Evolutionary conservation across 305 asterid species (phyloP).

Genomic region (Fraxinus xanthoxyloides): DNA sequence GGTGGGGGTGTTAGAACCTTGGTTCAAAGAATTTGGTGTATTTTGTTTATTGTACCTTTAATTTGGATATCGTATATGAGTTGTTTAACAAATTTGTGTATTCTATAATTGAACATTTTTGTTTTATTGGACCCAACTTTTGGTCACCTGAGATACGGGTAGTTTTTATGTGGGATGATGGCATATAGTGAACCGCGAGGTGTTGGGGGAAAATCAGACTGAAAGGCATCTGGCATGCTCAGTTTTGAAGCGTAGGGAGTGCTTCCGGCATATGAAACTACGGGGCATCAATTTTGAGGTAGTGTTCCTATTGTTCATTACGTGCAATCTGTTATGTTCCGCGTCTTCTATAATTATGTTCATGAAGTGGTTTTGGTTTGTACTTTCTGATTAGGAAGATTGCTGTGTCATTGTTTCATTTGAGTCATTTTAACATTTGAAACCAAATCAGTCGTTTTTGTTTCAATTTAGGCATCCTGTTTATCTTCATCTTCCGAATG

Average conservation of each 20-base stretch:
- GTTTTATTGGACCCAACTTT: not conserved
- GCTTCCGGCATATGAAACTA: slow-evolving; percentile 14
- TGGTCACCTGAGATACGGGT: not conserved
- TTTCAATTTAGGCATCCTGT: not conserved
- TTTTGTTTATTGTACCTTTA: slow-evolving; percentile 32
- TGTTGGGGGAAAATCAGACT: slow-evolving; percentile 16
- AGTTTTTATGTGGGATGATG: slow-evolving; percentile 21
- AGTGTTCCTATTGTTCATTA: slow-evolving; percentile 15
- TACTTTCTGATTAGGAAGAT: not conserved
- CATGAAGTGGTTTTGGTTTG: not conserved
- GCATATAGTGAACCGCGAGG: slow-evolving; percentile 13
- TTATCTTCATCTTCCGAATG: not conserved
- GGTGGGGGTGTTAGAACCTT: slow-evolving; percentile 30
- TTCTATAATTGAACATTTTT: slow-evolving; percentile 27
- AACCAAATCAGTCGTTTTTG: not conserved
- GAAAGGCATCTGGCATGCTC: slow-evolving; percentile 21
- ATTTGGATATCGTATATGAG: slow-evolving; percentile 31
- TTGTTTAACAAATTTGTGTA: slow-evolving; percentile 30
- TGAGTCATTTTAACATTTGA: not conserved
- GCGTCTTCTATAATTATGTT: not conserved
- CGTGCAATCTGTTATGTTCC: not conserved
- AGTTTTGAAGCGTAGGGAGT: slow-evolving; percentile 15
- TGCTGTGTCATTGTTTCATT: not conserved
- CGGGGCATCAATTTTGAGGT: slow-evolving; percentile 29
- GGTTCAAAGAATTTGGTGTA: slow-evolving; percentile 30